These are phyloP conservation scores for Lachnellula arida DNA, from an alignment of 2,329 filamentous ascomycete genomes.

Conservation along the genomic window DNA sequence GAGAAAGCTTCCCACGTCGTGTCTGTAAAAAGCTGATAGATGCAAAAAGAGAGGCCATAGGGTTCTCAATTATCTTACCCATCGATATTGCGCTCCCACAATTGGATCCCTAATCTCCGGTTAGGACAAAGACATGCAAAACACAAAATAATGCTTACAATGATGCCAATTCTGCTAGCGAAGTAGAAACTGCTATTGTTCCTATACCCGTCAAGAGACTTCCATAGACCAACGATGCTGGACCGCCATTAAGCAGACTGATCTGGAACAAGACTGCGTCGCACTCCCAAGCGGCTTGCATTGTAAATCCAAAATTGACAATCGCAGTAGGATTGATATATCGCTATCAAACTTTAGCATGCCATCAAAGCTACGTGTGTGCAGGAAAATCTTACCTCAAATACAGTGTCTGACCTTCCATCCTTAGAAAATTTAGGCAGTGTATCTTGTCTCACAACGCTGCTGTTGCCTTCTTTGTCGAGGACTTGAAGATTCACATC, in stretches of 20 bases:
- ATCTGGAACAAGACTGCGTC: slow-evolving; percentile 7
- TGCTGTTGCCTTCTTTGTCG: too few species aligned
- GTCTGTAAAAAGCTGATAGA: too few species aligned
- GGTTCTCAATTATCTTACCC: not conserved
- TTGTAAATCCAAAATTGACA: slow-evolving; percentile 12
- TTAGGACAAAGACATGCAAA: not conserved
- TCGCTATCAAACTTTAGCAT: slow-evolving; percentile 3
- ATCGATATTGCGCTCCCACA: slow-evolving; percentile 11
- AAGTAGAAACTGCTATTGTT: slow-evolving; percentile 6
- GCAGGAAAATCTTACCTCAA: not conserved
- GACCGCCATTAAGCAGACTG: slow-evolving; percentile 13
- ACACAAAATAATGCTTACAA: not conserved
- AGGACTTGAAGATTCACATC: too few species aligned
- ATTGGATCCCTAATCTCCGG: not conserved
- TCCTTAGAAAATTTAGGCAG: too few species aligned
- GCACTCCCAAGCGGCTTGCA: slow-evolving; percentile 13
- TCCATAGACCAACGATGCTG: slow-evolving; percentile 12
- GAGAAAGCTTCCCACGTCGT: too few species aligned
- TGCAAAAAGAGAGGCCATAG: too few species aligned
- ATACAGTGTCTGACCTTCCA: not conserved
- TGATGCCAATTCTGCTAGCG: slow-evolving; percentile 15
- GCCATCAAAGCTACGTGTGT: not conserved
- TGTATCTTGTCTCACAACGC: too few species aligned
- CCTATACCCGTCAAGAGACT: slow-evolving; percentile 6
- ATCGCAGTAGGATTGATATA: slow-evolving; percentile 12